These are phyloP conservation scores for Centaurea solstitialis DNA, from an alignment of 129 eudicot species.

Conservation along the genomic window DNA sequence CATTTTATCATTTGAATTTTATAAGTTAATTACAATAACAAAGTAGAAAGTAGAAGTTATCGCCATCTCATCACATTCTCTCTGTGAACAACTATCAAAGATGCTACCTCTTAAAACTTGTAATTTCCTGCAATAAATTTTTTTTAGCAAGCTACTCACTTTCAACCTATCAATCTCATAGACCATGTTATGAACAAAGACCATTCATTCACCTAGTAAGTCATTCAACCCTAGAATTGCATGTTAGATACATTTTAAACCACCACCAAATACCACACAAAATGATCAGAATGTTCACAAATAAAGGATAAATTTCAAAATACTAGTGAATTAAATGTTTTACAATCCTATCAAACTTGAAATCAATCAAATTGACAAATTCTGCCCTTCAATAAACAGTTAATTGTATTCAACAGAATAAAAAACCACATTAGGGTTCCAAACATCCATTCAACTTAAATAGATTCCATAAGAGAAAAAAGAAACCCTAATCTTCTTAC, in stretches of 20 bases:
- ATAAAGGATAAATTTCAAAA: background rate
- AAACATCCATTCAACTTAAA: background rate
- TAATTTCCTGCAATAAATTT: background rate
- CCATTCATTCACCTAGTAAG: background rate
- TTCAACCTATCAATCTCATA: background rate
- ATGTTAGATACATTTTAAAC: background rate
- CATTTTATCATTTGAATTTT: conserved; percentile 1
- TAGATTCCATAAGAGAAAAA: background rate
- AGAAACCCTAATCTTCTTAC: conserved; percentile 22
- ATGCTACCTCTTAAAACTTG: background rate
- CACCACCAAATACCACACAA: background rate
- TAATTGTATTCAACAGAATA: background rate
- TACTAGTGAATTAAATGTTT: background rate
- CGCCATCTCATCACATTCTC: background rate
- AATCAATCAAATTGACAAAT: background rate
- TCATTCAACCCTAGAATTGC: background rate
- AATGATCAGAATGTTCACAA: background rate
- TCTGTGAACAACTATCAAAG: background rate
- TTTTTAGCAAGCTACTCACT: background rate
- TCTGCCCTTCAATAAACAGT: background rate
- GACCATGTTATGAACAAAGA: background rate
- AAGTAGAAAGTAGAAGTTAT: background rate
- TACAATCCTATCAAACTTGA: background rate
- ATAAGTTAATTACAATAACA: background rate
- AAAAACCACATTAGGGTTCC: background rate